These are phyloP conservation scores for Eutrema yunnanense DNA, from an alignment of 345 rosid genomes.

Conservation along the genomic window DNA sequence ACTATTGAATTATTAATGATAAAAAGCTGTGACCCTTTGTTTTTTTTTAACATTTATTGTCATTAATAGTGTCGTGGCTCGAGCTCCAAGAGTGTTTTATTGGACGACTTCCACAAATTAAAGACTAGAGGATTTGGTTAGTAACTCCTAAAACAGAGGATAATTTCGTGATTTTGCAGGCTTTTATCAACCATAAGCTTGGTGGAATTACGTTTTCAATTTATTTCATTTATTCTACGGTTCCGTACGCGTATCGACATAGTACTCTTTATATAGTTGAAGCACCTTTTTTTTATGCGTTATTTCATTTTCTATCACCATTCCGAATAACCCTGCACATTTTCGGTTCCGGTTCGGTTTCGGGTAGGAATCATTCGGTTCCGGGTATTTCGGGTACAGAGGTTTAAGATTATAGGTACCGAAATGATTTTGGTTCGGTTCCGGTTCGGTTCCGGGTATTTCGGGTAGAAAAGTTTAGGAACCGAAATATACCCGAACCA, in stretches of 20 bases:
- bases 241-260: not conserved
- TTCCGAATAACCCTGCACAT: no score
- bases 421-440: no score
- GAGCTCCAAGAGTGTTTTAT: slow-evolving; percentile 10
- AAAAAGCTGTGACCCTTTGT: not conserved
- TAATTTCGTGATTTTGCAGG: not conserved
- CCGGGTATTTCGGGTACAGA: no score
- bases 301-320: not conserved
- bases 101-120: not conserved
- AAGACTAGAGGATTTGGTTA: not conserved
- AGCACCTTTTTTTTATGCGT: not conserved
- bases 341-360: no score
- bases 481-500: no score
- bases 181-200: not conserved
- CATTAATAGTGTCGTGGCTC: slow-evolving; percentile 8
- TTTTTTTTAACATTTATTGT: not conserved
- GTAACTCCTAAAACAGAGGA: not conserved
- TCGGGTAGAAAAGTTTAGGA: no score
- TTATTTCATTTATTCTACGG: not conserved
- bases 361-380: no score
- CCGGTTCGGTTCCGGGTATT: no score
- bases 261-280: not conserved
- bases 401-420: no score
- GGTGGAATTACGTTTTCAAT: not conserved
- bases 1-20: not conserved